Percentiles rank a stretch among this genome's conserved stretches.
phyloP scores from a whole-genome alignment of 1,284 basidiomycete genomes.

The Trichosporon asahii region DNA sequence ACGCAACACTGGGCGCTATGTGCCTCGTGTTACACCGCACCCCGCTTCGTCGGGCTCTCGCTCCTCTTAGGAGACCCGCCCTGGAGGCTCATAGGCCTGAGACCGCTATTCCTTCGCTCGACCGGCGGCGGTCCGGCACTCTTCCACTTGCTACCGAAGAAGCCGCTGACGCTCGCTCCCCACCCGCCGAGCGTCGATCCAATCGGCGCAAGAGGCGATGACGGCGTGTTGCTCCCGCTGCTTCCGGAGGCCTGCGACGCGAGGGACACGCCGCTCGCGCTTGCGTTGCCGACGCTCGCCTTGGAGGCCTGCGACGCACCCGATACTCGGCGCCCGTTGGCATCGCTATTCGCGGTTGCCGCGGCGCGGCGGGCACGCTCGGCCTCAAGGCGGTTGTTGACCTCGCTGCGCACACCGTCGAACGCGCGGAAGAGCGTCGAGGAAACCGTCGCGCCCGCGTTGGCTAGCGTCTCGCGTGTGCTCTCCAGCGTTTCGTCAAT shows the following conservation, averaged over 20 bases:
- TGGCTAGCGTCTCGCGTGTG: conserved; percentile 76
- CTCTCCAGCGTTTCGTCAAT: conserved; percentile 84
- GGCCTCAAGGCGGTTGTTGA: conserved; percentile 38
- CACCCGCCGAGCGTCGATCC: background rate
- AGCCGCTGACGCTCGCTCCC: conserved; percentile 1
- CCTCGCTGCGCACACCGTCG: conserved; percentile 65
- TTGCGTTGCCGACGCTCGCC: background rate
- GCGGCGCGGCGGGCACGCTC: conserved; percentile 22
- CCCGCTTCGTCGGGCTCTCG: conserved; percentile 8
- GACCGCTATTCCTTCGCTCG: background rate
- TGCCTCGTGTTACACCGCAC: background rate
- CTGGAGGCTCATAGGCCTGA: conserved; percentile 3
- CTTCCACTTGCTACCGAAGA: conserved; percentile 5
- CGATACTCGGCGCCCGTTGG: background rate
- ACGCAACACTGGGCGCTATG: background rate
- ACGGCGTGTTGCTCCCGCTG: background rate
- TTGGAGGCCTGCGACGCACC: background rate
- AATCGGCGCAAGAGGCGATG: background rate
- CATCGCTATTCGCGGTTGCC: background rate
- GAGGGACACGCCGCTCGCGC: background rate
- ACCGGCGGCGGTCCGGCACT: background rate
- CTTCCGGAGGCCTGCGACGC: background rate
- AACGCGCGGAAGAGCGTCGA: conserved; percentile 82
- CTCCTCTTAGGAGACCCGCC: conserved; percentile 9
- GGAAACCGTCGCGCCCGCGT: conserved; percentile 69